phyloP scores from a whole-genome alignment of 306 rosid genomes.

The Inga laurina region DNA sequence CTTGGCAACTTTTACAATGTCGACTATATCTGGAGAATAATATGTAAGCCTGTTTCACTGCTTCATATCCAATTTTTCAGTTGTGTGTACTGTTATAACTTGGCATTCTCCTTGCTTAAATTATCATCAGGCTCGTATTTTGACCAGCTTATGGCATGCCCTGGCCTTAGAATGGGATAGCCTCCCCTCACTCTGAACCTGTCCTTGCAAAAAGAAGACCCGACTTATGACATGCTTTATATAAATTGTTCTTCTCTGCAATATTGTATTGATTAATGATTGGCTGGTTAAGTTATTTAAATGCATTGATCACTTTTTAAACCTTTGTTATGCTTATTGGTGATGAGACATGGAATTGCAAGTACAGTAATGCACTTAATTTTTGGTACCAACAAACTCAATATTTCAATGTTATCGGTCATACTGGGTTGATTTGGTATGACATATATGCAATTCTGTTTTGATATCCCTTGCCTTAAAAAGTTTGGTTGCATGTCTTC shows the following conservation, averaged over 20 bases:
- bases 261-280: not conserved
- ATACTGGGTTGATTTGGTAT: not conserved
- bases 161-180: not conserved
- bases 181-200: not conserved
- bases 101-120: not conserved
- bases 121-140: not conserved
- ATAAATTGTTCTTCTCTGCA: not conserved
- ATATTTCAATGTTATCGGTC: not conserved
- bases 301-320: not conserved
- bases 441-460: not conserved
- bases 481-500: conserved; percentile 13
- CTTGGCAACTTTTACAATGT: not conserved
- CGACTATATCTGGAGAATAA: not conserved
- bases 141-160: not conserved
- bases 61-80: not conserved
- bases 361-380: not conserved
- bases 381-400: not conserved
- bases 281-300: not conserved
- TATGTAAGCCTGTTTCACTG: not conserved
- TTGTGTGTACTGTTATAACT: not conserved
- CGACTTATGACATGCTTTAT: not conserved
- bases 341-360: not conserved
- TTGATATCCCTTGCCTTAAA: not conserved
- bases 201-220: not conserved
- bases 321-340: conserved; percentile 2